A percentile compares a stretch with the other conserved stretches of the same genome.
Conservation (phyloP, 2,329 filamentous ascomycete genomes). For the Penicillium concentricum region DNA sequence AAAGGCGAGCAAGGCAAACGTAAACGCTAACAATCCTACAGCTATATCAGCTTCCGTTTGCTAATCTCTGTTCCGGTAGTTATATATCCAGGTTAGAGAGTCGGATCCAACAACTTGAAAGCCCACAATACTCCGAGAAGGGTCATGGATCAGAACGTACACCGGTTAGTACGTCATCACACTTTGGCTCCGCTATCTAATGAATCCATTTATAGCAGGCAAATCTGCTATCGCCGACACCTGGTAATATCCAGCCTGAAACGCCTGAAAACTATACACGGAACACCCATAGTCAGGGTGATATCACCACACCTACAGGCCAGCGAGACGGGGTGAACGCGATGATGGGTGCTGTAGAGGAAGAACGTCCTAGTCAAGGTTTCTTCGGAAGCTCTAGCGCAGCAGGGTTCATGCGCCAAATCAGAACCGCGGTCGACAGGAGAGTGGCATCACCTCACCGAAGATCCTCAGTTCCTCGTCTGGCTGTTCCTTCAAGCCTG, state of each 20-base stretch:
- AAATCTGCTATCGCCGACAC: constrained; percentile 4
- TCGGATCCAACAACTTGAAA: constrained; percentile 28
- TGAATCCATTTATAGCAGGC: background rate
- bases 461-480: constrained; percentile 15
- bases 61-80: constrained; percentile 7
- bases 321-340: constrained; percentile 41
- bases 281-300: background rate
- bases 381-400: constrained; percentile 52
- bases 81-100: constrained; percentile 30
- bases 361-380: constrained; percentile 42
- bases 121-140: constrained; percentile 5
- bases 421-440: constrained; percentile 46
- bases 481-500: constrained; percentile 15
- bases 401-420: constrained; percentile 49
- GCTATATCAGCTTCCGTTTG: background rate
- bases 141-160: constrained; percentile 3
- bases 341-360: constrained; percentile 49
- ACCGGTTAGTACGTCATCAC: constrained; percentile 6
- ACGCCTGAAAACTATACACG: background rate
- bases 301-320: background rate
- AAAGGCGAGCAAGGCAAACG: constrained; percentile 27
- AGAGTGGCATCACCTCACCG: constrained; percentile 24
- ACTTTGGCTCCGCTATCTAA: background rate
- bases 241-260: background rate
- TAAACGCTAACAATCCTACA: background rate